Conservation (phyloP, 306 rosid genomes). For the Castanea sativa region DNA sequence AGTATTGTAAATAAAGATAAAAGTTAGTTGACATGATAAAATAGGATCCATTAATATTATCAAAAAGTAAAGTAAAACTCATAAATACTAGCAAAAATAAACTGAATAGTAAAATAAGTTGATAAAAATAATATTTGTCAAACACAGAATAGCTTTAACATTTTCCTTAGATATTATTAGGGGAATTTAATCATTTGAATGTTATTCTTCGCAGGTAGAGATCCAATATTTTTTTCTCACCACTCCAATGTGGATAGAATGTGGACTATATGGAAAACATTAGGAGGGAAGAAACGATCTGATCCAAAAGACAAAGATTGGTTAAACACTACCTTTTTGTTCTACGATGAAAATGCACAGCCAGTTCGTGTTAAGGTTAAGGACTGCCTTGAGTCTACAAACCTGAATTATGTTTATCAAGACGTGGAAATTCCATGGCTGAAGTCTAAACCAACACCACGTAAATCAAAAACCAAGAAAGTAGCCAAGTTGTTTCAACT, state of each 20-base stretch:
- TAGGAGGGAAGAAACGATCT: conserved; percentile 39
- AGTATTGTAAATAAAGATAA: too few relatives aligned
- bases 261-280: conserved; percentile 68
- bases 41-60: too few relatives aligned
- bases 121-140: too few relatives aligned
- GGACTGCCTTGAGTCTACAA: conserved; percentile 54
- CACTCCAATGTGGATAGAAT: conserved; percentile 73
- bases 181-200: too few relatives aligned
- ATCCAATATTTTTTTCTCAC: conserved; percentile 64
- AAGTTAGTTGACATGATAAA: too few relatives aligned
- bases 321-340: conserved; percentile 61
- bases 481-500: conserved; percentile 20
- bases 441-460: conserved; percentile 40
- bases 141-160: too few relatives aligned
- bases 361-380: conserved; percentile 58
- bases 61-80: too few relatives aligned
- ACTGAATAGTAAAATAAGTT: too few relatives aligned
- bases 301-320: conserved; percentile 51
- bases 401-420: conserved; percentile 60
- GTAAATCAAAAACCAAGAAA: background rate
- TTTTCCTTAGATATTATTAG: too few relatives aligned
- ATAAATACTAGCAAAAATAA: too few relatives aligned
- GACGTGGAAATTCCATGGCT: conserved; percentile 68
- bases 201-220: conserved; percentile 39
- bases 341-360: conserved; percentile 68